Conservation (phyloP, 768 basidiomycete genomes). For the Leccinum ochraceum region DNA sequence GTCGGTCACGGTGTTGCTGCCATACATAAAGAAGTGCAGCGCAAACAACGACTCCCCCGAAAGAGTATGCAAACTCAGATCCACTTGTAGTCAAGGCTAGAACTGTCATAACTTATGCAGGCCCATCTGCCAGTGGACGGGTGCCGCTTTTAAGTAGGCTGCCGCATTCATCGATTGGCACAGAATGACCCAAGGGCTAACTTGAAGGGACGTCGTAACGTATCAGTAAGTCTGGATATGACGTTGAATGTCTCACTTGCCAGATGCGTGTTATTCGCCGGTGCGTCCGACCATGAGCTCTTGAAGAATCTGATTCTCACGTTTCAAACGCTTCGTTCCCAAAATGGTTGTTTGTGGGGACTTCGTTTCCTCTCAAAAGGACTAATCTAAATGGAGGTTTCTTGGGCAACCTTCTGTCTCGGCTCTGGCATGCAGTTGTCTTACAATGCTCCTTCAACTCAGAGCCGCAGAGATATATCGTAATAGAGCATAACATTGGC, state of each 20-base stretch:
- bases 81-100: not conserved
- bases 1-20: conserved; percentile 16
- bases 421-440: too few species aligned
- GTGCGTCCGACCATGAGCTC: too few species aligned
- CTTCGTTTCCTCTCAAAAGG: too few species aligned
- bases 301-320: not conserved
- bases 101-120: not conserved
- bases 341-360: too few species aligned
- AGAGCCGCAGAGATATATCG: not conserved
- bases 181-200: not conserved
- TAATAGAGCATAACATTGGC: not conserved
- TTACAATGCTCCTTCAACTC: not conserved
- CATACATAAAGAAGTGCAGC: conserved; percentile 13
- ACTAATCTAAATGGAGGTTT: too few species aligned
- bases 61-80: conserved; percentile 5
- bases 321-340: not conserved
- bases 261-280: not conserved
- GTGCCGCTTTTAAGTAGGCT: not conserved
- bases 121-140: too few species aligned
- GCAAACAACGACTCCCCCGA: conserved; percentile 6
- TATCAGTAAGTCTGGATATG: not conserved
- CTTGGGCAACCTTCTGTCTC: too few species aligned
- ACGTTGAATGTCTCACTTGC: not conserved
- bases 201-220: not conserved
- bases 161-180: not conserved